phyloP scores from a whole-genome alignment of 495 filamentous ascomycete genomes.

The Neurospora sp. region DNA sequence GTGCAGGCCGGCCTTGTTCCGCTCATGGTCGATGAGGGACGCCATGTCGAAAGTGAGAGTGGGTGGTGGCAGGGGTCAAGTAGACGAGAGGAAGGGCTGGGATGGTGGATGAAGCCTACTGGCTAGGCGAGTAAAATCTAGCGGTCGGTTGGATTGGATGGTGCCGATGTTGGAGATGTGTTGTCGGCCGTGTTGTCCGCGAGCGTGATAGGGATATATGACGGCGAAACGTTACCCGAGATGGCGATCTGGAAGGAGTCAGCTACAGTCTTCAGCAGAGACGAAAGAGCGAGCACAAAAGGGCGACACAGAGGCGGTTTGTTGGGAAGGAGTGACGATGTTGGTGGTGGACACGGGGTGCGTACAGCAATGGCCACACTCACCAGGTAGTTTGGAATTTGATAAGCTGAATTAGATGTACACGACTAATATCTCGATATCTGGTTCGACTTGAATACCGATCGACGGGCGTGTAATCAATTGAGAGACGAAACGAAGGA shows the following conservation, averaged over 20 bases:
- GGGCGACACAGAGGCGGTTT: background rate
- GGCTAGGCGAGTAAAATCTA: background rate
- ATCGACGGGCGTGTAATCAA: background rate
- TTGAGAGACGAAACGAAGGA: background rate
- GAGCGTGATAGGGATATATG: background rate
- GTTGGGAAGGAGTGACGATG: constrained; percentile 6
- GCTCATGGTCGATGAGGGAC: constrained; percentile 12
- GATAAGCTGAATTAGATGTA: background rate
- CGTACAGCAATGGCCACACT: background rate
- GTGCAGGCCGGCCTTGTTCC: constrained; percentile 21
- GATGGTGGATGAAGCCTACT: background rate
- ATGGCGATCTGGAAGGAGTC: constrained; percentile 7
- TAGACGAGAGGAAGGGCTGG: background rate
- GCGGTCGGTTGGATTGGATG: background rate
- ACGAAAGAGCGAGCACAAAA: background rate
- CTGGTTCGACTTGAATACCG: background rate
- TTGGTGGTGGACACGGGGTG: constrained; percentile 2
- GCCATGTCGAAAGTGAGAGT: constrained; percentile 13
- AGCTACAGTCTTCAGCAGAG: constrained; percentile 3
- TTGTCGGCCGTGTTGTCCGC: background rate
- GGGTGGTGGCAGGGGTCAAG: background rate
- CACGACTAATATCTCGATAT: background rate
- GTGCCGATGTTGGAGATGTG: background rate
- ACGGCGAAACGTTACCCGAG: background rate
- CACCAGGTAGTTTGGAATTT: too few species aligned